These are phyloP conservation scores for Chlorella vulgaris DNA, from an alignment of 139 green algal genomes.

Conservation along the genomic window DNA sequence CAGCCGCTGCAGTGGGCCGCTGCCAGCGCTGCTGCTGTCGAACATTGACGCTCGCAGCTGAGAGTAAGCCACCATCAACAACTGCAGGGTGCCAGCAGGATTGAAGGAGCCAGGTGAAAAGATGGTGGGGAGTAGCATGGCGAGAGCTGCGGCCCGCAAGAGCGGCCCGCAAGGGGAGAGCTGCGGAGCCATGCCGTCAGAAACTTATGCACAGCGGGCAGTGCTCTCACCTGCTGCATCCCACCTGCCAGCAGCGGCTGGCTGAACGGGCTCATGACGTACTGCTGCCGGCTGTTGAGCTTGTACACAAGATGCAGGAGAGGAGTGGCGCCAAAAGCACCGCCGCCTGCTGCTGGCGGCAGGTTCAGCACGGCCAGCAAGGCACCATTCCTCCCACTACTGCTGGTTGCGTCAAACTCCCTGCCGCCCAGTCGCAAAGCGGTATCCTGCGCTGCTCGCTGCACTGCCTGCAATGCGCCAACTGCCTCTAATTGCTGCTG, in stretches of 20 bases:
- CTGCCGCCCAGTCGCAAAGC: constrained; percentile 12
- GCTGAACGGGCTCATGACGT: constrained; percentile 11
- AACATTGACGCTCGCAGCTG: constrained; percentile 47
- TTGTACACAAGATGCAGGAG: constrained; percentile 40
- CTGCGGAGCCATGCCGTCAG: too few species aligned
- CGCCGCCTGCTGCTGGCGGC: constrained; percentile 45
- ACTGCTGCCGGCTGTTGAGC: constrained; percentile 23
- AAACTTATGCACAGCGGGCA: too few species aligned
- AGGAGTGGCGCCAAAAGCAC: constrained; percentile 14
- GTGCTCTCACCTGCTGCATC: constrained; percentile 34
- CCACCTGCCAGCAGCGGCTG: neutral
- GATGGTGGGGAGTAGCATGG: too few species aligned
- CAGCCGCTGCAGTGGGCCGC: constrained; percentile 35
- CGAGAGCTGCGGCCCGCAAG: too few species aligned
- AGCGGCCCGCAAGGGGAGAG: too few species aligned
- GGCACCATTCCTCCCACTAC: neutral
- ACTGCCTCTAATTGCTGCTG: constrained; percentile 28
- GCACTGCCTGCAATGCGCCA: constrained; percentile 10
- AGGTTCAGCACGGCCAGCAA: constrained; percentile 38
- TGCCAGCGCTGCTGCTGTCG: constrained; percentile 8
- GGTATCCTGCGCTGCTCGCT: neutral
- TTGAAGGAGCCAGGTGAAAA: too few species aligned
- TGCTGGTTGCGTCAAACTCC: too few species aligned
- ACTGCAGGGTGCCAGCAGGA: neutral
- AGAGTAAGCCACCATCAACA: constrained; percentile 29